Evolutionary conservation across 176 grass and related monocot genomes (phyloP), one percentile per base, ranked within the genome.

Genomic region (Cocos nucifera): DNA sequence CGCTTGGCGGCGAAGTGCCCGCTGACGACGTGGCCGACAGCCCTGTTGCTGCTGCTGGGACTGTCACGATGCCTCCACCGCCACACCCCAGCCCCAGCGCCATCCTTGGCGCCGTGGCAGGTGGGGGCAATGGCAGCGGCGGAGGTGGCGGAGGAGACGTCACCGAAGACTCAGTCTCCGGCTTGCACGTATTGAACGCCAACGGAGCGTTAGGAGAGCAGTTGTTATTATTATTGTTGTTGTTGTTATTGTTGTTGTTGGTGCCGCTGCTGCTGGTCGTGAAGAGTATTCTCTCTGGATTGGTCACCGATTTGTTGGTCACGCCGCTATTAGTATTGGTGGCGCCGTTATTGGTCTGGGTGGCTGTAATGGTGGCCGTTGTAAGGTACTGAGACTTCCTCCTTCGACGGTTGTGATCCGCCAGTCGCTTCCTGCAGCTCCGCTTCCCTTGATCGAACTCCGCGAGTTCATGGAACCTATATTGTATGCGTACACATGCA

Each of bases 391-490:
- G 58, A 14, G 58, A 61, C 28, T 61, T 61, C 58, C 58, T 35
- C 5, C 58, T 24, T n/a, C 58, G 58, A 19, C 58, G 58, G 24
- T 61, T 61, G 58, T 61, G 58, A 61, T 61, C 58, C 25, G 58
- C 58, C 58, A 61, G 58, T 6, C 58, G 27, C 27, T 61, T 61
- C 58, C 58, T 24, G 58, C 58, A 61, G 58, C 58, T 61, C 58
- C 58, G 15, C 58, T 61, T 61, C 25, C 58, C 58, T 29, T 61
- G 58, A 32, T 61, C 58, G n/a, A 61, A 61, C 58, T 61, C 58
- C 58, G 58, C 17, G 4, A 61, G 58, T 17, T 39, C 58, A 18
- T 61, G 58, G 18, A 61, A 56, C 54, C 54, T 56, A 12, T 3
- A 22, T 21, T 9, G 20, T 12, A 56, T 10, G 22, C 19, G 14